These are phyloP conservation scores for Pichia cephalocereana DNA, from an alignment of 805 yeast genomes.

Conservation along the genomic window DNA sequence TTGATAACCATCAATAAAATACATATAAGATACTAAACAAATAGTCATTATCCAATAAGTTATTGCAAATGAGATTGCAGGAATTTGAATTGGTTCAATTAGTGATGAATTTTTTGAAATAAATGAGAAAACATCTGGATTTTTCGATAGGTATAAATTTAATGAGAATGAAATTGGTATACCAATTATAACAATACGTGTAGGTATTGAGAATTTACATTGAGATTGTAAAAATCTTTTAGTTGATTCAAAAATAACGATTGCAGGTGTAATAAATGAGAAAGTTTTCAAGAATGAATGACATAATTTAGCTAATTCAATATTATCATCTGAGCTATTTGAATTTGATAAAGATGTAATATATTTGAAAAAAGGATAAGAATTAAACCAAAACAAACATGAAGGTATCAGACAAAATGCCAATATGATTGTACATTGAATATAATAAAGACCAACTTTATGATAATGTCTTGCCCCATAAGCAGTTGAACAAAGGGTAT, in stretches of 20 bases:
- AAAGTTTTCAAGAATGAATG: constrained; percentile 43
- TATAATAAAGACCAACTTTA: constrained; percentile 57
- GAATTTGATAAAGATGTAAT: constrained; percentile 20
- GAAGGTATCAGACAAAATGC: constrained; percentile 45
- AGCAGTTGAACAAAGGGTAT: constrained; percentile 70
- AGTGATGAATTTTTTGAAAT: too few relatives aligned
- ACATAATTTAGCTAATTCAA: constrained; percentile 37
- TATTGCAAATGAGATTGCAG: constrained; percentile 59
- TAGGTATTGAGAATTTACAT: constrained; percentile 68
- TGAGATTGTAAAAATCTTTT: constrained; percentile 69
- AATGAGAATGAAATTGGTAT: constrained; percentile 58
- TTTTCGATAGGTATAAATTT: constrained; percentile 45
- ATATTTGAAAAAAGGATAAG: constrained; percentile 34
- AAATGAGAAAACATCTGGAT: constrained; percentile 45
- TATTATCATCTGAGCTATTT: constrained; percentile 23
- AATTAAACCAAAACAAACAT: constrained; percentile 47
- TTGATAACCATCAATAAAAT: constrained; percentile 49
- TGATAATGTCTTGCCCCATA: constrained; percentile 55
- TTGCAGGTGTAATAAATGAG: constrained; percentile 58
- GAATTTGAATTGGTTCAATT: constrained; percentile 34
- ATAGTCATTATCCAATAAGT: constrained; percentile 64
- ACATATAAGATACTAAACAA: constrained; percentile 42
- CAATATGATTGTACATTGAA: constrained; percentile 51
- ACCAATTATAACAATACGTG: constrained; percentile 54
- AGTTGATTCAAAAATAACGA: constrained; percentile 56